Base-by-base conservation (phyloP, 257 asterid species). In the Solanum verrucosum region DNA sequence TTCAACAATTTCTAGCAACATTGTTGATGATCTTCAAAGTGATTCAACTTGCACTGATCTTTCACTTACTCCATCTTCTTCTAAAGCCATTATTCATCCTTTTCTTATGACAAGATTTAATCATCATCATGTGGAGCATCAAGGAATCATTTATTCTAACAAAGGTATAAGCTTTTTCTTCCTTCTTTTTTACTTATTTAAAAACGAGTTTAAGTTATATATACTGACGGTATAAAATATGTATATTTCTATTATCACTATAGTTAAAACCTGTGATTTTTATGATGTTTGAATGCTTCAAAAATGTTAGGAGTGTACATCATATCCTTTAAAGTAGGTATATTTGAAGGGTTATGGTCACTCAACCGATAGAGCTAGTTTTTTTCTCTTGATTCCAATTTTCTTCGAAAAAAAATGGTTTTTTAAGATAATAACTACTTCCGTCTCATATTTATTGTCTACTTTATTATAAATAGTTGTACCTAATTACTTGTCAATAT, bases 31-130 rank as follows among this genome's bases (percentile, higher is more conserved):
- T 16, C 73, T 89, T 16, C 73, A 90, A 29, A 59, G 73, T 11
- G 90, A 88, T 52, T 90, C 92, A 27, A 88, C 92, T 44, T 88
- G 90, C 87, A 90, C 92, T 77, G 63, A 86, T 59, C 90, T 90
- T 52, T 82, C 89, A 29, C 90, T 88, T 3, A 82, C 89, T 46
- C 89, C 88, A 4, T 77, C 90, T n/a, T 73, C 89, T 11, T 60
- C 90, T 18, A 86, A 83, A 85, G 34, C 67, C 38, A 75, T 56
- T 9, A 3, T 15, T 78, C 84, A 60, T 35, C 74, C 74, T 37
- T 75, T 60, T 25, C 40, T 87, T 68, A 81, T 49, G 20, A 0
- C 60, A 37, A 27, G 42, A 37, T 52, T 27, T 68, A 82, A 18
- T 42, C 71, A 83, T 79, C 82, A 74, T 34, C 71, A 83, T 71